These are phyloP conservation scores for Colletotrichum falcatum DNA, from an alignment of 2,329 filamentous ascomycete species.

Conservation along the genomic window DNA sequence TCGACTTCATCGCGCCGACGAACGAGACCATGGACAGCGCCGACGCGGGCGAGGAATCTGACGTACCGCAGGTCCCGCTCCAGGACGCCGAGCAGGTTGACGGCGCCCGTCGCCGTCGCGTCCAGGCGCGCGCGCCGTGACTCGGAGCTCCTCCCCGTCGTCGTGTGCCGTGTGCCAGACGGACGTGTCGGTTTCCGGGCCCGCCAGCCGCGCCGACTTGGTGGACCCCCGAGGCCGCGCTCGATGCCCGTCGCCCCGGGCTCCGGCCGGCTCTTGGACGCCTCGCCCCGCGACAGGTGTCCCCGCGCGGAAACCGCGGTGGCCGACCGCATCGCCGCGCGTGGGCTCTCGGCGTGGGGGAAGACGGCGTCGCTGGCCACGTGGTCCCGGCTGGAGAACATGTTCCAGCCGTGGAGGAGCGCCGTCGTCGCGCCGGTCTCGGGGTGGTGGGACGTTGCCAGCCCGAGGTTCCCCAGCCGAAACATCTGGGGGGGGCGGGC, in stretches of 20 bases:
- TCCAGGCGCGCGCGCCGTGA: not conserved
- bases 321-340: not conserved
- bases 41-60: not conserved
- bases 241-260: not conserved
- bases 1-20: not conserved
- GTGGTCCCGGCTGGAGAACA: not conserved
- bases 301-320: not conserved
- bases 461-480: not conserved
- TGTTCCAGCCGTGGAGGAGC: not conserved
- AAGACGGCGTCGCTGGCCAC: not conserved
- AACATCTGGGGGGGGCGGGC: not conserved
- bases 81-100: not conserved
- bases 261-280: not conserved
- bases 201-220: not conserved
- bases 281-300: not conserved
- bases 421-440: not conserved
- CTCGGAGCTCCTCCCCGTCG: not conserved
- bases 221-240: not conserved
- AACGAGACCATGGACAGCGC: not conserved
- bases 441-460: not conserved
- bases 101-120: not conserved
- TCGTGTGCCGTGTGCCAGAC: not conserved
- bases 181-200: too few relatives aligned
- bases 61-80: not conserved
- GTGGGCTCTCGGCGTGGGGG: not conserved